phyloP scores from a whole-genome alignment of 768 basidiomycete species.

The Chlorophyllum brunneum region DNA sequence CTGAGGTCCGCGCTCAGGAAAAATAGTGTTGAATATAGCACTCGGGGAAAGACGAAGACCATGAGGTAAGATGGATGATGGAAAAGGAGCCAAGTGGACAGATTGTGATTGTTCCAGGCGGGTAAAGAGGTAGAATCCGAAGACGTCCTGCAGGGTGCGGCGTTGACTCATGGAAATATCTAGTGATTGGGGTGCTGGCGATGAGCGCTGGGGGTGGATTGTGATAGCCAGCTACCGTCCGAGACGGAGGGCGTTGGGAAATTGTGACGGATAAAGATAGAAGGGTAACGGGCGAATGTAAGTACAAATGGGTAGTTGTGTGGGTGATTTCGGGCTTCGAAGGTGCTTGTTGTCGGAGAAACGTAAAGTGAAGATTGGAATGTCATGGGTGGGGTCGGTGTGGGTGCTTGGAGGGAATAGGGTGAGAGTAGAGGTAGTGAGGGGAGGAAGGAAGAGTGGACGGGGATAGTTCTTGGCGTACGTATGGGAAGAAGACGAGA shows the following conservation, averaged over 20 bases:
- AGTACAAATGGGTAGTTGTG: neutral
- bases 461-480: neutral
- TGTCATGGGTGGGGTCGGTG: neutral
- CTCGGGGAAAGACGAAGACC: neutral
- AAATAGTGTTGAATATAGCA: neutral
- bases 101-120: neutral
- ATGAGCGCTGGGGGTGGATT: neutral
- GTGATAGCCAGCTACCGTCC: conserved; percentile 9
- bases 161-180: neutral
- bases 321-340: too few species aligned
- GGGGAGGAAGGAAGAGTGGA: neutral
- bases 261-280: conserved; percentile 3
- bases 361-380: too few species aligned
- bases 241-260: conserved; percentile 9
- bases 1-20: neutral
- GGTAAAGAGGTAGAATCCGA: neutral
- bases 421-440: neutral
- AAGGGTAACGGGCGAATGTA: neutral
- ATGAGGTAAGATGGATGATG: too few species aligned
- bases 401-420: neutral
- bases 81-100: too few species aligned
- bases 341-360: too few species aligned
- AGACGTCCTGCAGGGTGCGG: conserved; percentile 1
- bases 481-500: conserved; percentile 10
- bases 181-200: neutral